phyloP scores from a whole-genome alignment of 768 basidiomycete genomes.

The Hygrocybe punicea region DNA sequence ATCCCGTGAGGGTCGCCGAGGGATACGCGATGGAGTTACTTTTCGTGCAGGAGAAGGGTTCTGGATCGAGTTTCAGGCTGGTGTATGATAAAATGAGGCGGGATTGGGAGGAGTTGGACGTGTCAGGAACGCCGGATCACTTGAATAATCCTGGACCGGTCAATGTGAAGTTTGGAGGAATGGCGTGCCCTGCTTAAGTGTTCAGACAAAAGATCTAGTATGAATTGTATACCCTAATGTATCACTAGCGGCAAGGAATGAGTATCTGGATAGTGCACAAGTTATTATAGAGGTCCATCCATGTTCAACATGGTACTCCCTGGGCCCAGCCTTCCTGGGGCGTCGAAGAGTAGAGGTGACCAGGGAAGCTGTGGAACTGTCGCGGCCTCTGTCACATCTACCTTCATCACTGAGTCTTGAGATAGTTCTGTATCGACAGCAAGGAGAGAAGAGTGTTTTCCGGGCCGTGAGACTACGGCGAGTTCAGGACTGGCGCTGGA shows the following conservation, averaged over 20 bases:
- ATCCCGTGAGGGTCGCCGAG: constrained; percentile 37
- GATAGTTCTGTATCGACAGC: not conserved
- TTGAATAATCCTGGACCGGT: not conserved
- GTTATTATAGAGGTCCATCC: constrained; percentile 19
- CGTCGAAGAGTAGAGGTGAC: not conserved
- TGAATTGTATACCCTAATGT: constrained; percentile 12
- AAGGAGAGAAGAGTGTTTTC: constrained; percentile 47
- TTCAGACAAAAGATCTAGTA: not conserved
- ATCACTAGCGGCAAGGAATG: constrained; percentile 22
- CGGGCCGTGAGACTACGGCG: constrained; percentile 54
- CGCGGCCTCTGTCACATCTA: not conserved
- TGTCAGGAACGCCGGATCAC: not conserved
- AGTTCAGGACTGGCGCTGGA: constrained; percentile 50
- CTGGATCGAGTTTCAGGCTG: constrained; percentile 74
- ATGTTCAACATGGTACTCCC: constrained; percentile 35
- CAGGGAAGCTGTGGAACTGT: not conserved
- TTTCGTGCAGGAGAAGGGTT: constrained; percentile 83
- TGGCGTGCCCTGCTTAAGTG: no score
- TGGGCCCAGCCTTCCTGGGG: constrained; percentile 7
- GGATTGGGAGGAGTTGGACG: constrained; percentile 64
- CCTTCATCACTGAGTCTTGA: constrained; percentile 7
- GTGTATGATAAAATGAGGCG: constrained; percentile 62
- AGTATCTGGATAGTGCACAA: constrained; percentile 3
- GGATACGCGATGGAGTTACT: constrained; percentile 52
- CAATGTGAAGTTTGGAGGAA: not conserved